Evolutionary conservation across 2,329 filamentous ascomycete species (phyloP).

Genomic region (Fusarium ambrosium): DNA sequence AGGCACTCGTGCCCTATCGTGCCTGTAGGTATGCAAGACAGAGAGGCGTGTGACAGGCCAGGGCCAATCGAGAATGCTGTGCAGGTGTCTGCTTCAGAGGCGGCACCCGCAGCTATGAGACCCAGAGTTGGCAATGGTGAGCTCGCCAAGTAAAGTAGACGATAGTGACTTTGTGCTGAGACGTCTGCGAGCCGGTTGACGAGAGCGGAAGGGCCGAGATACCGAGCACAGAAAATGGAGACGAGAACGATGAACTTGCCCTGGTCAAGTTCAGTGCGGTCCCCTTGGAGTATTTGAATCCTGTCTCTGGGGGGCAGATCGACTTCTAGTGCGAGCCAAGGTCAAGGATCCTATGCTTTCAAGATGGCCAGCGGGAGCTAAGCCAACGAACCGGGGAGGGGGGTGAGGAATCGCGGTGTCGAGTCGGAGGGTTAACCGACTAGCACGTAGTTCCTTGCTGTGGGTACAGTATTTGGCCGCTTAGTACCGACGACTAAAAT

Average conservation of each 20-base stretch:
- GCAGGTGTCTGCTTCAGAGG: slow-evolving; percentile 13
- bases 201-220: neutral
- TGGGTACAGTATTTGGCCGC: slow-evolving; percentile 36
- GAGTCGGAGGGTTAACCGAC: slow-evolving; percentile 41
- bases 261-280: slow-evolving; percentile 36
- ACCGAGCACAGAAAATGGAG: slow-evolving; percentile 9
- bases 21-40: slow-evolving; percentile 35
- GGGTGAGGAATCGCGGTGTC: slow-evolving; percentile 37
- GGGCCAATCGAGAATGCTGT: slow-evolving; percentile 26
- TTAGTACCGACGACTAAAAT: slow-evolving; percentile 45
- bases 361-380: slow-evolving; percentile 47
- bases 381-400: slow-evolving; percentile 40
- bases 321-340: slow-evolving; percentile 40
- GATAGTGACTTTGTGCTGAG: neutral
- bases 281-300: slow-evolving; percentile 44
- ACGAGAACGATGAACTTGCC: slow-evolving; percentile 16
- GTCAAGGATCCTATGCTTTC: slow-evolving; percentile 42
- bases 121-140: neutral
- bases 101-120: slow-evolving; percentile 6
- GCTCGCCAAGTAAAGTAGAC: neutral
- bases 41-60: slow-evolving; percentile 14
- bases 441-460: slow-evolving; percentile 35
- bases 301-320: slow-evolving; percentile 40
- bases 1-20: slow-evolving; percentile 27
- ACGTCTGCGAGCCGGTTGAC: neutral